Percentiles rank a stretch among this genome's conserved stretches.
These are phyloP conservation scores for Yamadazyma paraphyllophila DNA, from an alignment of 805 yeast genomes.

Conservation along the genomic window DNA sequence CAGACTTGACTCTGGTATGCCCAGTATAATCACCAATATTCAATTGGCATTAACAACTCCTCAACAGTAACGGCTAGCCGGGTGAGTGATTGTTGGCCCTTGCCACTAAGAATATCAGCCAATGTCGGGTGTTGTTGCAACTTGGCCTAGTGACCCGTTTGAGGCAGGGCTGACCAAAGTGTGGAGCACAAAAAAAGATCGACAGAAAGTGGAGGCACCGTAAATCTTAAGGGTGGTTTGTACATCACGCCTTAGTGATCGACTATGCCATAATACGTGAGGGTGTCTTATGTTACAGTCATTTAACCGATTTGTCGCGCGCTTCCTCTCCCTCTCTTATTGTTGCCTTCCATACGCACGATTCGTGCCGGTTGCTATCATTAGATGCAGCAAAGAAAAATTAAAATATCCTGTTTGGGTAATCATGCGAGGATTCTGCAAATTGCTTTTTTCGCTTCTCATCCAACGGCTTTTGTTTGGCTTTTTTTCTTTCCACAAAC, in stretches of 20 bases:
- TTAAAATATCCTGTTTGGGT: background rate
- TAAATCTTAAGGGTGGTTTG: background rate
- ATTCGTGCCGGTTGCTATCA: background rate
- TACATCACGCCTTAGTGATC: background rate
- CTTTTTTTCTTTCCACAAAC: background rate
- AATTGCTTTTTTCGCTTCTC: conserved; percentile 1
- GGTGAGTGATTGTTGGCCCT: no score
- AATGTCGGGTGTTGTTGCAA: no score
- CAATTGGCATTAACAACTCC: no score
- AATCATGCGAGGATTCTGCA: background rate
- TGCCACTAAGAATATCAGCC: no score
- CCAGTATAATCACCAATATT: no score
- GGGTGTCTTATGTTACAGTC: background rate
- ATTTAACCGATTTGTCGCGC: background rate
- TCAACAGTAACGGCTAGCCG: no score
- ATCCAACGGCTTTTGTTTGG: conserved; percentile 4
- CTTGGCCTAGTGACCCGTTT: background rate
- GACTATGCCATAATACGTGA: background rate
- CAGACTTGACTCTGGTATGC: no score
- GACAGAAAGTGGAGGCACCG: background rate
- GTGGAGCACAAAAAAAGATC: background rate
- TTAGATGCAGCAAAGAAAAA: background rate
- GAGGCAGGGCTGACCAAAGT: background rate
- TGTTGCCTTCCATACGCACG: background rate
- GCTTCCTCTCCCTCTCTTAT: background rate